These are phyloP conservation scores for Petunia hybrid DNA, from an alignment of 305 asterid species.

Conservation along the genomic window DNA sequence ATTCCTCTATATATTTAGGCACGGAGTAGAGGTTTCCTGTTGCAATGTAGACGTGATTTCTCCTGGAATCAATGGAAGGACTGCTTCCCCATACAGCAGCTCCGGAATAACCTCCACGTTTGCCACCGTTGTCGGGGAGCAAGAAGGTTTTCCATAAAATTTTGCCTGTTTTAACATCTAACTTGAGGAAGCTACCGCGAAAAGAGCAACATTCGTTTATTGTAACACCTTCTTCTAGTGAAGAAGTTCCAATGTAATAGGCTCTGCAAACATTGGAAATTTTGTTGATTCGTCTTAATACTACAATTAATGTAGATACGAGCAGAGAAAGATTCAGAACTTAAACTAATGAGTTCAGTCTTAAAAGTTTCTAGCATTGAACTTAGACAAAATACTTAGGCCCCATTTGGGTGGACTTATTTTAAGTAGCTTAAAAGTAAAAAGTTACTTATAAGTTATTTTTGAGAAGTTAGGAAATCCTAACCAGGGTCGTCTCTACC, in stretches of 20 bases:
- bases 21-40: slow-evolving; percentile 63
- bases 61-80: slow-evolving; percentile 57
- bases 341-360: no score
- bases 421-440: no score
- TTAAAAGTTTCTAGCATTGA: no score
- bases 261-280: slow-evolving; percentile 35
- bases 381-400: no score
- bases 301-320: no score
- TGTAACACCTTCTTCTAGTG: slow-evolving; percentile 42
- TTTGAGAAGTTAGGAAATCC: no score
- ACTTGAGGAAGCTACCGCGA: slow-evolving; percentile 58
- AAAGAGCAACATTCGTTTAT: slow-evolving; percentile 56
- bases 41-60: slow-evolving; percentile 59
- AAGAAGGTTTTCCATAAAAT: slow-evolving; percentile 55
- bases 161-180: slow-evolving; percentile 49
- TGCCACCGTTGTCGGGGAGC: slow-evolving; percentile 56
- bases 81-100: slow-evolving; percentile 73
- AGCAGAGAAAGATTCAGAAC: no score
- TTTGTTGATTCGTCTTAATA: background rate
- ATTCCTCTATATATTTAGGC: slow-evolving; percentile 46
- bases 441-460: no score
- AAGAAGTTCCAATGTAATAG: slow-evolving; percentile 58
- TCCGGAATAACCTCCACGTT: slow-evolving; percentile 52
- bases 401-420: no score
- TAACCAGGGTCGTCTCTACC: no score